A percentile compares a stretch with the other conserved stretches of the same genome.
These are phyloP conservation scores for Colletotrichum cereale DNA, from an alignment of 2,329 filamentous ascomycete species.

Conservation along the genomic window DNA sequence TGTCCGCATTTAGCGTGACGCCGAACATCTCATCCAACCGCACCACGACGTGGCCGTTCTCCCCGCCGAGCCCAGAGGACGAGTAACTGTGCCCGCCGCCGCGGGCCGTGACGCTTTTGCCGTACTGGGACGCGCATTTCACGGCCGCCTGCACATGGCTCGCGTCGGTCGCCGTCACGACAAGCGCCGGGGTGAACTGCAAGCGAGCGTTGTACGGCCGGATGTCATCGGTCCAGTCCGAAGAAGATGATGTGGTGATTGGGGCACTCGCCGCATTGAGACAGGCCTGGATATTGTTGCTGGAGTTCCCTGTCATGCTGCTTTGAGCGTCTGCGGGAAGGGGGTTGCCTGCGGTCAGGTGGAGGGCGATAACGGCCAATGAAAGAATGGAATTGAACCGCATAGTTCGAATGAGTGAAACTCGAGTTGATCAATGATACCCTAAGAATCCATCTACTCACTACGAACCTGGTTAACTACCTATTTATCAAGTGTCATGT, in stretches of 20 bases:
- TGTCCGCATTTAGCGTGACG: slow-evolving; percentile 55
- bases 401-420: neutral
- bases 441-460: neutral
- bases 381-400: slow-evolving; percentile 4
- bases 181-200: slow-evolving; percentile 55
- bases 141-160: slow-evolving; percentile 61
- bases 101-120: slow-evolving; percentile 61
- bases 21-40: slow-evolving; percentile 60
- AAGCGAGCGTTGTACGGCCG: slow-evolving; percentile 50
- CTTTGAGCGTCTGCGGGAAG: slow-evolving; percentile 3
- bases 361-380: slow-evolving; percentile 5
- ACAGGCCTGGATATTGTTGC: slow-evolving; percentile 39
- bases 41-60: slow-evolving; percentile 61
- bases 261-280: slow-evolving; percentile 44
- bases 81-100: slow-evolving; percentile 66
- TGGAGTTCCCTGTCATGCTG: slow-evolving; percentile 12
- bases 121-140: slow-evolving; percentile 56
- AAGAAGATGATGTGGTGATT: slow-evolving; percentile 40
- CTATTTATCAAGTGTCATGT: neutral
- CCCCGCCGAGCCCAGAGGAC: slow-evolving; percentile 61
- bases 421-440: neutral
- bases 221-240: slow-evolving; percentile 41
- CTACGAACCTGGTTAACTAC: neutral
- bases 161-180: slow-evolving; percentile 56
- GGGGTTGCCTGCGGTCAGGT: slow-evolving; percentile 15